Evolutionary conservation across 1,139 yeast species (phyloP).

Genomic region (Tardiomyces depauwii): DNA sequence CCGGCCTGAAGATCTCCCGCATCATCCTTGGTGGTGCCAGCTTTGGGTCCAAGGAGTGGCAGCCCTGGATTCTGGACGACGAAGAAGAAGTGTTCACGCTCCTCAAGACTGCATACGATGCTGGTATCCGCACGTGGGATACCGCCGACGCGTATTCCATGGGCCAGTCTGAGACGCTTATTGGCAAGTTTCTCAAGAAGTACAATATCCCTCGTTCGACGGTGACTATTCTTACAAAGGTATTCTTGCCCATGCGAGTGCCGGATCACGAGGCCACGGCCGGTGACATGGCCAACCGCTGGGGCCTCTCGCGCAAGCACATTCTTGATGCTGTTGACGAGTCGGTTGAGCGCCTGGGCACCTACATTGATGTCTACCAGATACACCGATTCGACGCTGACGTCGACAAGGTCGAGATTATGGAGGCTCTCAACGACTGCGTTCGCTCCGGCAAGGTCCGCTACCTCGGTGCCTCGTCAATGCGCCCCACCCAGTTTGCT

Average conservation of each 20-base stretch:
- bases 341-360: constrained; percentile 45
- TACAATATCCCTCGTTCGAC: constrained; percentile 35
- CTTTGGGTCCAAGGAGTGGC: constrained; percentile 37
- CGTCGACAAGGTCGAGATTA: constrained; percentile 28
- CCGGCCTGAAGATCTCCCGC: constrained; percentile 42
- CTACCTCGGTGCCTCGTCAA: constrained; percentile 51
- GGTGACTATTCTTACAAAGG: constrained; percentile 38
- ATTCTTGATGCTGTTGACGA: constrained; percentile 36
- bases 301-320: constrained; percentile 38
- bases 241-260: constrained; percentile 15
- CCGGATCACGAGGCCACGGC: constrained; percentile 11
- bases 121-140: constrained; percentile 43
- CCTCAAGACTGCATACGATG: constrained; percentile 39
- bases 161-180: constrained; percentile 32
- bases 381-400: constrained; percentile 8
- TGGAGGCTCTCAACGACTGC: constrained; percentile 43
- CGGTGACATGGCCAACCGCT: constrained; percentile 19
- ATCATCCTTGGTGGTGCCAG: constrained; percentile 49
- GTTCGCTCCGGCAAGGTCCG: constrained; percentile 38
- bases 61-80: constrained; percentile 38
- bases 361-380: constrained; percentile 60
- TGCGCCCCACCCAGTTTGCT: constrained; percentile 37
- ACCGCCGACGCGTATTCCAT: constrained; percentile 41
- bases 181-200: constrained; percentile 34
- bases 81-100: constrained; percentile 30